These are phyloP conservation scores for Pythium monospermum DNA, from an alignment of 352 stramenopile species.

Conservation along the genomic window DNA sequence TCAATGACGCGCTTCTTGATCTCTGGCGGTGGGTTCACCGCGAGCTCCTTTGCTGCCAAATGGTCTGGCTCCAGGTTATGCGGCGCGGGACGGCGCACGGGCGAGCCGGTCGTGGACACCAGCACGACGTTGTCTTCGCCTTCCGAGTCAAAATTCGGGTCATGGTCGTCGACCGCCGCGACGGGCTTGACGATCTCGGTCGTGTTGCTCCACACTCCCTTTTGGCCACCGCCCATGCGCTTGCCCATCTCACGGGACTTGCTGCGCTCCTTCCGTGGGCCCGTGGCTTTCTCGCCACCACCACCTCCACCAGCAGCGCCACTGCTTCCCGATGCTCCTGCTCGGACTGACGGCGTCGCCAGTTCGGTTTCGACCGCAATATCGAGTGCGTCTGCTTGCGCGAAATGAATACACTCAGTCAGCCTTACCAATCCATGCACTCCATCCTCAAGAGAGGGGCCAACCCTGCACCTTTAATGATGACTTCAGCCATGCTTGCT, in stretches of 20 bases:
- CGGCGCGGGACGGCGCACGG: conserved; percentile 36
- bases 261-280: conserved; percentile 70
- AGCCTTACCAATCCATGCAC: background rate
- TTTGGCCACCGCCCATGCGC: conserved; percentile 85
- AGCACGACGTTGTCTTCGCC: conserved; percentile 87
- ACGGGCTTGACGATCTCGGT: conserved; percentile 68
- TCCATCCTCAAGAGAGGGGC: too few relatives aligned
- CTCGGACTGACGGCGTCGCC: background rate
- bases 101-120: conserved; percentile 47
- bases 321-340: background rate
- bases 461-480: conserved; percentile 22
- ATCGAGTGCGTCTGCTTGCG: conserved; percentile 20
- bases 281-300: conserved; percentile 47
- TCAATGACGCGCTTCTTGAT: conserved; percentile 90
- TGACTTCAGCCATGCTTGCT: conserved; percentile 14
- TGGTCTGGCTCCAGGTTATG: conserved; percentile 54
- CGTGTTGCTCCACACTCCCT: conserved; percentile 74
- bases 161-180: conserved; percentile 75
- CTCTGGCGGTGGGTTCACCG: conserved; percentile 59
- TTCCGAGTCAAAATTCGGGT: conserved; percentile 94
- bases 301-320: conserved; percentile 11
- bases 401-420: background rate
- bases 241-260: conserved; percentile 84
- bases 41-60: conserved; percentile 72
- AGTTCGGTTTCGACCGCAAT: conserved; percentile 17